Conservation (phyloP, 1,284 basidiomycete species). For the Golubevia pallescens region DNA sequence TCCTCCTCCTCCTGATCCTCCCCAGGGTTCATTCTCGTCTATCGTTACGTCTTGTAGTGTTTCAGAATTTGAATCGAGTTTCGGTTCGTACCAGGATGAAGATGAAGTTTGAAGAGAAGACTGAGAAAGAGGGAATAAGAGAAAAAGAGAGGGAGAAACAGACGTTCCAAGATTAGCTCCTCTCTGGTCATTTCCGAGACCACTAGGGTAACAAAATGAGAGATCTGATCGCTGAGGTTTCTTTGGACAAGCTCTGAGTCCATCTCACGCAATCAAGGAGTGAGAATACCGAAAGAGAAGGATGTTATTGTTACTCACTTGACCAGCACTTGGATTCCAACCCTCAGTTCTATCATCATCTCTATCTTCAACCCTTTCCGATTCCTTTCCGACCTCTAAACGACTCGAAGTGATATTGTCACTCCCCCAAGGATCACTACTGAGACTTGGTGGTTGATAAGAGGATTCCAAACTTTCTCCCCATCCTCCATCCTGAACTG, state of each 20-base stretch:
- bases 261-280: too few species aligned
- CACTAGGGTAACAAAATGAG: too few species aligned
- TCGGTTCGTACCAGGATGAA: too few species aligned
- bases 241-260: too few species aligned
- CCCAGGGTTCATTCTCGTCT: background rate
- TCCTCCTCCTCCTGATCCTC: background rate
- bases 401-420: background rate
- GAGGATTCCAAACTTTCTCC: background rate
- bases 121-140: too few species aligned
- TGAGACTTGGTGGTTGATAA: background rate
- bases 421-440: background rate
- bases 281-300: too few species aligned
- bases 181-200: too few species aligned
- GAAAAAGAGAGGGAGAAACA: too few species aligned
- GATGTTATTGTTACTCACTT: background rate
- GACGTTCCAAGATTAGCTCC: too few species aligned
- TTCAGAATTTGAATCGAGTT: background rate
- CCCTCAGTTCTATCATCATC: background rate
- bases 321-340: background rate
- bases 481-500: background rate
- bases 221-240: too few species aligned
- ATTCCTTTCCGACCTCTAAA: background rate
- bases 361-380: background rate
- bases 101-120: too few species aligned
- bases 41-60: background rate